These are phyloP conservation scores for Quercus tomentella DNA, from an alignment of 331 rosid genomes.

Conservation along the genomic window DNA sequence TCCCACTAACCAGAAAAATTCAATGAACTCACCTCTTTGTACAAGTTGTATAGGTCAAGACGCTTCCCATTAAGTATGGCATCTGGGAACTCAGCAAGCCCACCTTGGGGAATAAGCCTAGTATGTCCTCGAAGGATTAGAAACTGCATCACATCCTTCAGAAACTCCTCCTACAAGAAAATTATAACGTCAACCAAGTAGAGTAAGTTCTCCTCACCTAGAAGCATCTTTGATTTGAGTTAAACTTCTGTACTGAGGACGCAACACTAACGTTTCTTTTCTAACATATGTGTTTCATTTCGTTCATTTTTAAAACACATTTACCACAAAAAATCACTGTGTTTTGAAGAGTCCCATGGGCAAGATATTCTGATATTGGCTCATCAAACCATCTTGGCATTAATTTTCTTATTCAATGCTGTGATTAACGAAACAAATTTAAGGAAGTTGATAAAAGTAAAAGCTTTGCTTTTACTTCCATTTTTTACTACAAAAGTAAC, in stretches of 20 bases:
- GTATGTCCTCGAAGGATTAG: conserved; percentile 84
- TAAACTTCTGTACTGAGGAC: too few relatives aligned
- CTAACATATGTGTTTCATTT: not conserved
- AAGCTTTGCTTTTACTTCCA: not conserved
- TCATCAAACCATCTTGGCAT: not conserved
- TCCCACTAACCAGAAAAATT: not conserved
- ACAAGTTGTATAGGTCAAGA: conserved; percentile 95
- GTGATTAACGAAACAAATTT: not conserved
- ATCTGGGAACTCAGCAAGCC: conserved; percentile 89
- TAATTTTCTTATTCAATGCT: not conserved
- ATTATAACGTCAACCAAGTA: too few relatives aligned
- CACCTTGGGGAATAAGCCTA: conserved; percentile 94
- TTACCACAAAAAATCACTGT: not conserved
- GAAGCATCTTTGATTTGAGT: too few relatives aligned
- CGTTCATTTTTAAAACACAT: not conserved
- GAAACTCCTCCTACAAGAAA: conserved; percentile 73
- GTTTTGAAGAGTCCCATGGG: not conserved
- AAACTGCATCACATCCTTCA: conserved; percentile 96
- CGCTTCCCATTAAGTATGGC: conserved; percentile 99
- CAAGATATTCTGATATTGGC: not conserved
- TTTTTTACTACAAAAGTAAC: not conserved
- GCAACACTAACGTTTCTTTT: too few relatives aligned
- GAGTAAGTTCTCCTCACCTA: too few relatives aligned
- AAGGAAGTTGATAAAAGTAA: not conserved
- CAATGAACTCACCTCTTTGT: conserved; percentile 67